Base-by-base conservation (phyloP, 306 rosid genomes). In the Inga oerstediana region DNA sequence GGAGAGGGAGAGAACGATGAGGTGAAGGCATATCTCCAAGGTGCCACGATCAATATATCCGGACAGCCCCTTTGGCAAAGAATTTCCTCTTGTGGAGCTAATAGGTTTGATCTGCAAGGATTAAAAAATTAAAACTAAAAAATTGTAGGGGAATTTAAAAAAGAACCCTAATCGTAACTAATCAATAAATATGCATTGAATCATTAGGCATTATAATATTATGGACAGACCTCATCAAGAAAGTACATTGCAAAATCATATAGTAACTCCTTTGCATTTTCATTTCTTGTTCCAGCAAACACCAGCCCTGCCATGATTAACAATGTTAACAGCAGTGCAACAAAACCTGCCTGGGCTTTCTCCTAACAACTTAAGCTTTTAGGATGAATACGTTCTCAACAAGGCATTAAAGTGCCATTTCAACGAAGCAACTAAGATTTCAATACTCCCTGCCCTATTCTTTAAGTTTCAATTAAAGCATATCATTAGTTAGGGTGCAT, bases 1-100 rank as follows among this genome's bases (percentile, higher is more conserved):
- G 34, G 97, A 93, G 70, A 95, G 85, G 81, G 99, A 93, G 85
- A 95, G 99, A 85, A 91, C 93, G 67, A 87, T 88, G 56, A 95
- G 95, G 88, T 95, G 99, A 85, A 95, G 96, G 87, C 96, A 95
- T 34, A 90, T 90, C 90, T 95, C 99, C 87, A 93, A 86, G 49
- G 97, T 95, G 85, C 93, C 94, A 74, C 99, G 91, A 86, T 95
- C 98, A 41, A 95, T 90, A 84, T 92, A 91, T 75, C 84, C 93
- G 83, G 96, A 90, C 80, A 95, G 82, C 81, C 99, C 99, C 90
- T 87, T 95, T 10, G 97, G 98, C 80, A 92, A 90, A 82, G 85
- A 77, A 66, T 76, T 84, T 70, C 90, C 97, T 67, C 88, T 90
- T 72, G 87, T 79, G 65, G 93, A 77, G 71, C 93, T 88, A 80